These are phyloP conservation scores for Mycena haematopus DNA, from an alignment of 768 basidiomycete genomes.

Conservation along the genomic window DNA sequence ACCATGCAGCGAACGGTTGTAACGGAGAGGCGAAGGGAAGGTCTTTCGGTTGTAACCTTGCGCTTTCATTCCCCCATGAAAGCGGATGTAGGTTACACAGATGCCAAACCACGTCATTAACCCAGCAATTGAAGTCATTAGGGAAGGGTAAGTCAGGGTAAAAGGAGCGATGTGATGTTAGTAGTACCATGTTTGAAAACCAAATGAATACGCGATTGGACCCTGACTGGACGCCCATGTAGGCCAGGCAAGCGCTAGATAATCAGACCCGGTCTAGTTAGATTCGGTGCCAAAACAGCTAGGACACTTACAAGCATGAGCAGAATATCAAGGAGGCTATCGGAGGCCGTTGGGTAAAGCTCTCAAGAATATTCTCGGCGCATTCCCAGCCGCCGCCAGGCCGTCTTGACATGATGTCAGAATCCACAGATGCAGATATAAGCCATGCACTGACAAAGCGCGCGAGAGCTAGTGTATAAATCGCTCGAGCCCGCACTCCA, in stretches of 20 bases:
- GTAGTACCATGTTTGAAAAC: conserved; percentile 83
- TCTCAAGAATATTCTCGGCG: conserved; percentile 77
- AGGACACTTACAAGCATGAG: conserved; percentile 51
- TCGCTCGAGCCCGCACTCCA: conserved; percentile 94
- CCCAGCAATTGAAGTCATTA: conserved; percentile 67
- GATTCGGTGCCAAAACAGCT: too few relatives aligned
- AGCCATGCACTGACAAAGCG: conserved; percentile 66
- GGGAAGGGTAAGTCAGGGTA: too few relatives aligned
- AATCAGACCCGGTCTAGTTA: neutral
- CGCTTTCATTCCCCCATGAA: conserved; percentile 78
- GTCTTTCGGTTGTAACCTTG: conserved; percentile 76
- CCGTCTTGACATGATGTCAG: conserved; percentile 62
- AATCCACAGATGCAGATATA: neutral
- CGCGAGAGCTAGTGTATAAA: conserved; percentile 87
- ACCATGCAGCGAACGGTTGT: conserved; percentile 80
- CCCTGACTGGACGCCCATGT: conserved; percentile 68
- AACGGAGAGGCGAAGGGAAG: conserved; percentile 75
- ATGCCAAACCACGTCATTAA: conserved; percentile 87
- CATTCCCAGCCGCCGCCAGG: conserved; percentile 79
- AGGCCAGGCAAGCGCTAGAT: conserved; percentile 61
- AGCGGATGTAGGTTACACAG: conserved; percentile 77
- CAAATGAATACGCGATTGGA: conserved; percentile 79
- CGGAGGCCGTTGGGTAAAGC: conserved; percentile 73
- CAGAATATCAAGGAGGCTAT: conserved; percentile 72
- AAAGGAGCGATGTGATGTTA: too few relatives aligned